A percentile compares a stretch with the other conserved stretches of the same genome.
Evolutionary conservation across 1,284 basidiomycete species (phyloP).

Genomic region (Ceratobasidium sp.): DNA sequence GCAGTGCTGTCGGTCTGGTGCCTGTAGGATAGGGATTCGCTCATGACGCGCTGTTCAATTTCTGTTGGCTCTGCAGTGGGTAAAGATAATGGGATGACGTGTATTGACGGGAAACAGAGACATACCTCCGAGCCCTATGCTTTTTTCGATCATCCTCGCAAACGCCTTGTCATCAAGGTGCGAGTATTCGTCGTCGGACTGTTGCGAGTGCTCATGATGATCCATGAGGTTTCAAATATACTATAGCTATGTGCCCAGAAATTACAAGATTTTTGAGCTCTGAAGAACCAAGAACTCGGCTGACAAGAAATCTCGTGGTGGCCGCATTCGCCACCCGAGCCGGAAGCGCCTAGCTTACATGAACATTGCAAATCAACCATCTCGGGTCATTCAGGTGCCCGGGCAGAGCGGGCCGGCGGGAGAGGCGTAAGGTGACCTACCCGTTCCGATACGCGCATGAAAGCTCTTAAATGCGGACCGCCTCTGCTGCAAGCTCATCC

Average conservation of each 20-base stretch:
- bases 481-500: neutral
- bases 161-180: constrained; percentile 24
- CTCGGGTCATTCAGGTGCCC: neutral
- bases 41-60: constrained; percentile 20
- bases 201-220: neutral
- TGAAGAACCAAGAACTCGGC: too few relatives aligned
- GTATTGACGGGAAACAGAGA: neutral
- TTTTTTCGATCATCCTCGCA: constrained; percentile 33
- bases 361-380: neutral
- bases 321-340: neutral
- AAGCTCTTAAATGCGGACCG: constrained; percentile 22
- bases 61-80: constrained; percentile 13
- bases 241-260: too few relatives aligned
- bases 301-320: neutral
- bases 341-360: neutral
- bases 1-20: neutral
- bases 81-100: neutral
- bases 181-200: constrained; percentile 9
- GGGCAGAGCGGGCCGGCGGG: constrained; percentile 21
- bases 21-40: constrained; percentile 4
- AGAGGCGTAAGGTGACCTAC: constrained; percentile 10
- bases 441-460: constrained; percentile 1
- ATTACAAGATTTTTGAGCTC: too few relatives aligned
- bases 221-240: too few relatives aligned
- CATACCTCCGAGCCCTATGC: constrained; percentile 26